Evolutionary conservation across 805 yeast species (phyloP).

Genomic region (Zygosaccharomyces rouxii): DNA sequence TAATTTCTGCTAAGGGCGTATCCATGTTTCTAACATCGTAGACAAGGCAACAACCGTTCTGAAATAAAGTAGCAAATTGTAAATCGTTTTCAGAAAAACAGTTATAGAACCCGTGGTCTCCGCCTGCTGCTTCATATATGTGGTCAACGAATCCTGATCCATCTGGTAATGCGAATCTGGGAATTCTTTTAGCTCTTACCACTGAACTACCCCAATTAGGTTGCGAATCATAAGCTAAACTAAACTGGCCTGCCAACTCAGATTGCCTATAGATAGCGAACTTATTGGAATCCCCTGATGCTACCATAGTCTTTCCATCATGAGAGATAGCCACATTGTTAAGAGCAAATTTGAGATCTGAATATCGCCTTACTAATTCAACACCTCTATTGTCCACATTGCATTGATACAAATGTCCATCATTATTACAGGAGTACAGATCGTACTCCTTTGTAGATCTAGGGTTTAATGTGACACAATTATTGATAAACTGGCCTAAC

Average conservation of each 20-base stretch:
- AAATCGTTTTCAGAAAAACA: conserved; percentile 72
- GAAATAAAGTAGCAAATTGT: conserved; percentile 75
- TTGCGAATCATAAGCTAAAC: conserved; percentile 27
- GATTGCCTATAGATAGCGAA: conserved; percentile 49
- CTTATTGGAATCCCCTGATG: conserved; percentile 74
- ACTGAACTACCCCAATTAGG: conserved; percentile 33
- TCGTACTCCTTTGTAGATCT: conserved; percentile 43
- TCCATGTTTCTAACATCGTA: conserved; percentile 68
- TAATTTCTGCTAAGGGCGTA: conserved; percentile 49
- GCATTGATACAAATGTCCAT: conserved; percentile 61
- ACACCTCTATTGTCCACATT: conserved; percentile 50
- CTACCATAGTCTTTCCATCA: conserved; percentile 52
- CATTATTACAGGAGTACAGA: conserved; percentile 80
- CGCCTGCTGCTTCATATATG: conserved; percentile 47
- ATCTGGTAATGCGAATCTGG: conserved; percentile 32
- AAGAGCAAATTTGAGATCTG: conserved; percentile 57
- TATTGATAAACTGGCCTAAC: conserved; percentile 79
- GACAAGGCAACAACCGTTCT: conserved; percentile 74
- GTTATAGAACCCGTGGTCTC: conserved; percentile 81
- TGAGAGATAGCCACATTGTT: conserved; percentile 72
- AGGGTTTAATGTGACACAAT: conserved; percentile 59
- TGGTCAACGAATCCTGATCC: conserved; percentile 29
- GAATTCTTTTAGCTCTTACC: conserved; percentile 28
- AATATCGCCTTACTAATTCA: conserved; percentile 40
- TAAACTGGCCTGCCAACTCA: conserved; percentile 29